These are phyloP conservation scores for Aleurites moluccanus DNA, from an alignment of 441 rosid genomes.

Conservation along the genomic window DNA sequence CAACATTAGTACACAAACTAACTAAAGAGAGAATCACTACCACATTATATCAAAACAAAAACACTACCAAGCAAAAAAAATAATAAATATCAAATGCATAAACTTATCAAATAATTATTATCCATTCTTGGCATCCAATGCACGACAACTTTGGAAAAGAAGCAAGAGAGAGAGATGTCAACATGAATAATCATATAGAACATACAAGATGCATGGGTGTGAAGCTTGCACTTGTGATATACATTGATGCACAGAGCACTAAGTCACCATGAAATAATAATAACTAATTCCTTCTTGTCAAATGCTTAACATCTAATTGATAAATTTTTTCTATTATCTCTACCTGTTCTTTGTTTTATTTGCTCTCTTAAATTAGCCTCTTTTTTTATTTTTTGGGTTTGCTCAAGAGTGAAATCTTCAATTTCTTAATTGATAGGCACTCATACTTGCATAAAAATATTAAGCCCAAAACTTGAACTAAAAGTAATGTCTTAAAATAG, in stretches of 20 bases:
- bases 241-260: not conserved
- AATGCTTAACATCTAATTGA: not conserved
- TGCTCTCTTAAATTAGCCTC: not conserved
- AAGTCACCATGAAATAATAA: not conserved
- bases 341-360: not conserved
- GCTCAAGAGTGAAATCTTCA: not conserved
- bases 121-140: not conserved
- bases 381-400: not conserved
- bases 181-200: not conserved
- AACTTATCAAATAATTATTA: not conserved
- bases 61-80: not conserved
- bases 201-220: not conserved
- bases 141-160: conserved; percentile 3
- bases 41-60: not conserved
- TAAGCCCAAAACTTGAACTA: not conserved
- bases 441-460: not conserved
- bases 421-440: not conserved
- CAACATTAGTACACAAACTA: conserved; percentile 19
- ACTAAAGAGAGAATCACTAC: not conserved
- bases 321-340: not conserved
- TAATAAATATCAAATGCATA: not conserved
- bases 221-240: not conserved
- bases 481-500: not conserved
- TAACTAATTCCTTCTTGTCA: not conserved
- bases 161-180: not conserved